A percentile compares a stretch with the other conserved stretches of the same genome.
phyloP scores from a whole-genome alignment of 306 rosid genomes.

The Crataegus laevigata region DNA sequence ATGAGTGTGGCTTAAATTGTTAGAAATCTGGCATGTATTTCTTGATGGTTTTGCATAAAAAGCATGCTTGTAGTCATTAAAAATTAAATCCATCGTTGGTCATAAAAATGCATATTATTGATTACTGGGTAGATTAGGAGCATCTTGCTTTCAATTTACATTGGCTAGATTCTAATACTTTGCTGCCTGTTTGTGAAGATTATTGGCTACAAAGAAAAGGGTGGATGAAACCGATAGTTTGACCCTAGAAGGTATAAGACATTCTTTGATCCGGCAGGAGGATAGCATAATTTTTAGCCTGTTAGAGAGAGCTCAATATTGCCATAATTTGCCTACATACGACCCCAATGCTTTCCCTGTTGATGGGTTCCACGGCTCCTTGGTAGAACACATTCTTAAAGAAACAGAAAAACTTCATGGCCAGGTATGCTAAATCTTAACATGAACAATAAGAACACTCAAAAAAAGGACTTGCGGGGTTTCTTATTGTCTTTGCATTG shows the following conservation, averaged over 20 bases:
- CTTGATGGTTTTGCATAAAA: neutral
- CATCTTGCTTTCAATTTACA: conserved; percentile 1
- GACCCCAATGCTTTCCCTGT: conserved; percentile 52
- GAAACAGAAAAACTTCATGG: conserved; percentile 95
- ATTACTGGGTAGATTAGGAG: neutral
- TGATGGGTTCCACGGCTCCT: conserved; percentile 74
- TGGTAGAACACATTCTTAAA: conserved; percentile 65
- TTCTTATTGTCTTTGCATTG: conserved; percentile 17
- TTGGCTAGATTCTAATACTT: conserved; percentile 10
- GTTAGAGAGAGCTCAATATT: conserved; percentile 73
- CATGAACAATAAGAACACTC: neutral
- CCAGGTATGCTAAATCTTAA: conserved; percentile 36
- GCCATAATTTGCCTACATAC: conserved; percentile 66
- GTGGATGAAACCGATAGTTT: conserved; percentile 63
- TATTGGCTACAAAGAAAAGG: conserved; percentile 52
- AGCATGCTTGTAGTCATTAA: neutral
- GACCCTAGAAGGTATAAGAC: conserved; percentile 72
- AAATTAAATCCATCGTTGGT: neutral
- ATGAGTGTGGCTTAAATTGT: neutral
- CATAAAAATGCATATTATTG: neutral
- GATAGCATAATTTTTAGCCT: conserved; percentile 85
- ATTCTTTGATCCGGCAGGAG: conserved; percentile 70
- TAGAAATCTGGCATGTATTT: neutral
- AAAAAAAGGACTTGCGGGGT: conserved; percentile 1
- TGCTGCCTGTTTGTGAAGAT: conserved; percentile 32